phyloP scores from a whole-genome alignment of 768 basidiomycete species.

The Mrakia frigida region DNA sequence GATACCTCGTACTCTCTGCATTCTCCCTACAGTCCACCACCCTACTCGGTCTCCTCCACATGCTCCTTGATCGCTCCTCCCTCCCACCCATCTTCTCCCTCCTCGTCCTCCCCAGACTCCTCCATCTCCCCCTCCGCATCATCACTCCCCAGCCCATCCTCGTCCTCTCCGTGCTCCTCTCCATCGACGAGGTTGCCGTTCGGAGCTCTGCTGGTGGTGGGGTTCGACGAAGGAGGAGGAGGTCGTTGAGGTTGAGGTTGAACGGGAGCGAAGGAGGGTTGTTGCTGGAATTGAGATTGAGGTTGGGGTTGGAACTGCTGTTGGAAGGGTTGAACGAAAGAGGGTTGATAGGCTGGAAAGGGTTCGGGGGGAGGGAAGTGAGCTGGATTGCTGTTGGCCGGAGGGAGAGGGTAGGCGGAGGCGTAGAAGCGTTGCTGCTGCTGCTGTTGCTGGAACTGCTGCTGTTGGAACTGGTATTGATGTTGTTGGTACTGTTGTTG shows the following conservation, averaged over 20 bases:
- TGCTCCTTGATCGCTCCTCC: conserved; percentile 8
- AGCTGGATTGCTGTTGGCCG: neutral
- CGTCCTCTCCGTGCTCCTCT: neutral
- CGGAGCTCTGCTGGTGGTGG: too few species aligned
- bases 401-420: neutral
- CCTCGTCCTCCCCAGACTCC: neutral
- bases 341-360: neutral
- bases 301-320: neutral
- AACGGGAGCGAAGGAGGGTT: neutral
- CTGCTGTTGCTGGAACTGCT: neutral
- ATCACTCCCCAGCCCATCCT: neutral
- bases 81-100: neutral
- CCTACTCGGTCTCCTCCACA: conserved; percentile 3
- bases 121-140: neutral
- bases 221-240: too few species aligned
- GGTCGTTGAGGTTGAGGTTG: too few species aligned
- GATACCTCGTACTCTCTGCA: too few species aligned
- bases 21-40: too few species aligned
- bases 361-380: neutral
- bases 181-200: too few species aligned
- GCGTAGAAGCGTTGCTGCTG: conserved; percentile 5
- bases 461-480: neutral
- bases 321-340: neutral
- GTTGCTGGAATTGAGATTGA: neutral
- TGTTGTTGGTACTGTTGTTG: neutral